Percentiles rank a stretch among this genome's conserved stretches.
phyloP scores from a whole-genome alignment of 2,329 filamentous ascomycete genomes.

The Aspergillus spinulosporus region DNA sequence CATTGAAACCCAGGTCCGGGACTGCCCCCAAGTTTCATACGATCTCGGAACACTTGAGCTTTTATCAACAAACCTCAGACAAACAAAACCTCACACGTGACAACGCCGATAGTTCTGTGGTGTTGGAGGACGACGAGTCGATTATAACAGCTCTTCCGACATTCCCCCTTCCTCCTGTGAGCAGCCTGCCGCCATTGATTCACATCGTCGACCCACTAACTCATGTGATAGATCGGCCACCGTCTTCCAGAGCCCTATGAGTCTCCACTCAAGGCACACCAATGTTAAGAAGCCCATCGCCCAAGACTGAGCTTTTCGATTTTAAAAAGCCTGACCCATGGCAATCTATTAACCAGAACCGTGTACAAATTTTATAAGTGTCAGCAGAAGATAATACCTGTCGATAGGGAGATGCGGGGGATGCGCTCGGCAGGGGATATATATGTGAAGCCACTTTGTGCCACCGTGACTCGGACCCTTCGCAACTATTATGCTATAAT shows the following conservation, averaged over 20 bases:
- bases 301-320: too few relatives aligned
- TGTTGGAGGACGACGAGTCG: conserved; percentile 19
- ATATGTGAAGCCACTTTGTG: too few relatives aligned
- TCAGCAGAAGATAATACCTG: too few relatives aligned
- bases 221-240: conserved; percentile 1
- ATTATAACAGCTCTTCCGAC: conserved; percentile 33
- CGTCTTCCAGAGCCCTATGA: background rate
- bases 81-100: conserved; percentile 3
- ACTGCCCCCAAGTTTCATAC: conserved; percentile 35
- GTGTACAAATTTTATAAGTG: too few relatives aligned
- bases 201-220: background rate
- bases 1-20: conserved; percentile 30
- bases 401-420: too few relatives aligned
- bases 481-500: too few relatives aligned
- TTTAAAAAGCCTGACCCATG: too few relatives aligned
- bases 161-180: conserved; percentile 18
- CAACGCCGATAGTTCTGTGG: conserved; percentile 1
- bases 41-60: conserved; percentile 29
- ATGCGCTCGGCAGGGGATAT: too few relatives aligned
- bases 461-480: too few relatives aligned
- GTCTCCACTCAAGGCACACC: background rate
- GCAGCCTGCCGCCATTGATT: background rate
- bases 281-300: background rate
- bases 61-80: conserved; percentile 24
- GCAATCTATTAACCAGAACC: too few relatives aligned